phyloP scores from a whole-genome alignment of 305 asterid genomes.

The Fraxinus velutina region DNA sequence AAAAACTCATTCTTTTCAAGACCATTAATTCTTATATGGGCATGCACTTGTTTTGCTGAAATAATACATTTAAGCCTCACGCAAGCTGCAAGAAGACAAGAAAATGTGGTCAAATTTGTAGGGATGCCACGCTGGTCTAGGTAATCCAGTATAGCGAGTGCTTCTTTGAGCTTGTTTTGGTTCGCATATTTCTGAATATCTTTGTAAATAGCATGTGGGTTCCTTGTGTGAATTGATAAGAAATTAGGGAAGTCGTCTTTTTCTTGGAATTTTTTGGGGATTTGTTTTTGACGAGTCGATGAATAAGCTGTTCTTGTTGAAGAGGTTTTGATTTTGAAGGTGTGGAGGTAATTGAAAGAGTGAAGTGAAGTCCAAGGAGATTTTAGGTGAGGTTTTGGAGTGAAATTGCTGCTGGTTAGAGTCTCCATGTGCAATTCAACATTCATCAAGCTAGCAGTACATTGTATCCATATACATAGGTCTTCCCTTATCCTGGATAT shows the following conservation, averaged over 20 bases:
- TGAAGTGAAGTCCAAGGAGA: constrained; percentile 21
- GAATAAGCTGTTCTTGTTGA: constrained; percentile 29
- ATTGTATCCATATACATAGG: not conserved
- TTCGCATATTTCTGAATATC: constrained; percentile 63
- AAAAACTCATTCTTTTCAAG: constrained; percentile 65
- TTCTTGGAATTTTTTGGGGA: constrained; percentile 32
- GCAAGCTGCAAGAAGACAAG: constrained; percentile 59
- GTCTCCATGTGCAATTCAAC: constrained; percentile 29
- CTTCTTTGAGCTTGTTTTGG: constrained; percentile 69
- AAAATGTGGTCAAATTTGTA: constrained; percentile 66
- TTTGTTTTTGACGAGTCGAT: constrained; percentile 12
- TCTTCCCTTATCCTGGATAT: not conserved
- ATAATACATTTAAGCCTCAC: constrained; percentile 44
- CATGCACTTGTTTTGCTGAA: constrained; percentile 59
- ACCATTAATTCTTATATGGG: constrained; percentile 61
- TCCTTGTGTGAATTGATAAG: constrained; percentile 52
- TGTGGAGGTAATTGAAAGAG: constrained; percentile 5
- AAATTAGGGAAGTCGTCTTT: constrained; percentile 46
- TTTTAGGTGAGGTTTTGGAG: constrained; percentile 20
- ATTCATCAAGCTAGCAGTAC: not conserved
- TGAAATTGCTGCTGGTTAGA: constrained; percentile 30
- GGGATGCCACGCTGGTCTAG: constrained; percentile 74
- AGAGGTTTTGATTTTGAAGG: constrained; percentile 28
- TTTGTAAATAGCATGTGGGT: constrained; percentile 70
- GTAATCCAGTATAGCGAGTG: constrained; percentile 64